Evolutionary conservation across 169 alveolate genomes (phyloP), one percentile per base, ranked within the genome.

Genomic region (Toxoplasma gondii): DNA sequence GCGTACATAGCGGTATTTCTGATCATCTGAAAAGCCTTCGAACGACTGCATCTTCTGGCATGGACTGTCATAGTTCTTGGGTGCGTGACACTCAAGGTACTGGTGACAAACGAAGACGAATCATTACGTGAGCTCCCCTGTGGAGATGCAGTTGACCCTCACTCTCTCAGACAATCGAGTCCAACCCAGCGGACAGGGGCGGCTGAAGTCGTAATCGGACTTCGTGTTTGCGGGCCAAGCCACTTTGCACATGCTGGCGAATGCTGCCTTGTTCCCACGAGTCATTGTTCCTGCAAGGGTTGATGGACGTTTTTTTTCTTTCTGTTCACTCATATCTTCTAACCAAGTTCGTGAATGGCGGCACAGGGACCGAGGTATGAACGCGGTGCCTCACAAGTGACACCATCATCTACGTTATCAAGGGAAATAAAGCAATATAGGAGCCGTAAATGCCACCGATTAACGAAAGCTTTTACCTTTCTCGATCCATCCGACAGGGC

Each of bases 101-200:
- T 92, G 94, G 10, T n/a, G 49, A 38, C 49, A 22, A 45, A 41
- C 2, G 34, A 81, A 17, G n/a, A 44, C 17, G 36, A 44, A 10
- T 83, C 38, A 31, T 10, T 44, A 83, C 1, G 36, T 44, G 5
- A 10, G 1, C 36, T 9, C 27, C 7, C 12, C n/a, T 2, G 41
- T 12, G 36, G 19, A n/a, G 29, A 39, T 39, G 29, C n/a, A 43
- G 2, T 17, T 1, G 5, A 16, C 54, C 29, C 38, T 43, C 41
- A 39, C 67, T 17, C 9, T 4, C 39, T n/a, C n/a, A 83, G 67
- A 83, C 31, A 39, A 34, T 1, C 24, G 34, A 4, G 54, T 54
- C 95, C 95, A 92, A 43, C 95, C 95, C 80, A 92, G 54, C 0
- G 95, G 95, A 82, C 95, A 92, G 34, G 92, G 92, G 43, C 49